Percentiles rank a stretch among this genome's conserved stretches.
Evolutionary conservation across 176 grass and related monocot species (phyloP).

Genomic region (Pontederia crassipes): DNA sequence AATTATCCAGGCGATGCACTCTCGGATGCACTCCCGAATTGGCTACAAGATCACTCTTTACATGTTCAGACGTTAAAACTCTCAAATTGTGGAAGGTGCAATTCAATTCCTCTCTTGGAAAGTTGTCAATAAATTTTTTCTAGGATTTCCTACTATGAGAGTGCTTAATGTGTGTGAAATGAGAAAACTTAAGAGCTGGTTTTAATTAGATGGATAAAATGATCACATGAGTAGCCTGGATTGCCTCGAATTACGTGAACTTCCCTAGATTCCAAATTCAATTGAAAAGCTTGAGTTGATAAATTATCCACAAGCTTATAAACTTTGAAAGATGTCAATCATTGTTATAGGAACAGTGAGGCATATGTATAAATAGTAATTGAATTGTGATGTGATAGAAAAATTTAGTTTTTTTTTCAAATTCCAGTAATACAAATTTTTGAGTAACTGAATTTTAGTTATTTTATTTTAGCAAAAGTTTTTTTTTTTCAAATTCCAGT

Average conservation of each 20-base stretch:
- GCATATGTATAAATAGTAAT: too few relatives aligned
- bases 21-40: slow-evolving; percentile 19
- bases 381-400: too few relatives aligned
- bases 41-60: slow-evolving; percentile 18
- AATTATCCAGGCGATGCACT: slow-evolving; percentile 18
- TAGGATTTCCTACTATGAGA: slow-evolving; percentile 14
- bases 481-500: too few relatives aligned
- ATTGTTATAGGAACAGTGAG: too few relatives aligned
- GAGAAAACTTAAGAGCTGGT: slow-evolving; percentile 18
- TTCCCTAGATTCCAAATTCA: background rate
- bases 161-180: slow-evolving; percentile 19
- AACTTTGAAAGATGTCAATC: background rate
- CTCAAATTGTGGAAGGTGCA: slow-evolving; percentile 12
- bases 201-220: background rate
- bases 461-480: too few relatives aligned
- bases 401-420: too few relatives aligned
- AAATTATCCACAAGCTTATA: too few relatives aligned
- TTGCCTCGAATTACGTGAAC: slow-evolving; percentile 14
- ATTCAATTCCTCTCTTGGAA: slow-evolving; percentile 9
- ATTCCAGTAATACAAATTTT: too few relatives aligned
- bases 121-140: slow-evolving; percentile 8
- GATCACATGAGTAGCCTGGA: slow-evolving; percentile 5
- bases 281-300: background rate
- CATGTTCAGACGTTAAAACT: slow-evolving; percentile 23
- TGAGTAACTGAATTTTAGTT: too few relatives aligned